A percentile compares a stretch with the other conserved stretches of the same genome.
phyloP scores from a whole-genome alignment of 2,329 filamentous ascomycete genomes.

The Colletotrichum brevisporum region DNA sequence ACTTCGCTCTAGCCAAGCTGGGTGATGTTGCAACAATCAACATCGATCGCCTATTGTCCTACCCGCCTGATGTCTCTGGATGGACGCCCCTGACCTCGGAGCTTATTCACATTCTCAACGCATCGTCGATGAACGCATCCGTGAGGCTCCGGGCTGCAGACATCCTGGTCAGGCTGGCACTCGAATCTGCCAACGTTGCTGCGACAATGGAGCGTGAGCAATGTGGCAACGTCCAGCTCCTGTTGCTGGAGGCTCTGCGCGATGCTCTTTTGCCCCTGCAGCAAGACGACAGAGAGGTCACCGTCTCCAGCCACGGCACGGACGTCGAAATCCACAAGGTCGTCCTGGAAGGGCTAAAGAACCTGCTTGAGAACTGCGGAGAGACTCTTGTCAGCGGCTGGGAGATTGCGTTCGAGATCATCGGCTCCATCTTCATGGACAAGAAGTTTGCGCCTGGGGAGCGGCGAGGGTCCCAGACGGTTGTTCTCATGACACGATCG shows the following conservation, averaged over 20 bases:
- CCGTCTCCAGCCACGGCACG: constrained; percentile 71
- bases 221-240: constrained; percentile 76
- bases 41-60: constrained; percentile 79
- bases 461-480: constrained; percentile 47
- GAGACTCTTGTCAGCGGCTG: constrained; percentile 88
- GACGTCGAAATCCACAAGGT: constrained; percentile 87
- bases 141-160: constrained; percentile 75
- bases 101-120: constrained; percentile 66
- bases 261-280: constrained; percentile 73
- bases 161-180: constrained; percentile 70
- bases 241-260: constrained; percentile 77
- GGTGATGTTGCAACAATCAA: constrained; percentile 82
- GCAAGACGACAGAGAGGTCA: constrained; percentile 63
- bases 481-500: constrained; percentile 69
- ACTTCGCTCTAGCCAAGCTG: constrained; percentile 80
- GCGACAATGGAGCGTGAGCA: constrained; percentile 64
- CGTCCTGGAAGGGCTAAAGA: constrained; percentile 84
- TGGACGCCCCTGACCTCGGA: constrained; percentile 78
- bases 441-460: constrained; percentile 52
- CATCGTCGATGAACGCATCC: constrained; percentile 61
- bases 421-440: constrained; percentile 82
- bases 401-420: constrained; percentile 87
- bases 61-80: constrained; percentile 77
- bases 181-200: constrained; percentile 71
- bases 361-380: constrained; percentile 88